Percentiles rank a stretch among this genome's conserved stretches.
Conservation (phyloP, 2,329 filamentous ascomycete species). For the Aspergillus nomiae region DNA sequence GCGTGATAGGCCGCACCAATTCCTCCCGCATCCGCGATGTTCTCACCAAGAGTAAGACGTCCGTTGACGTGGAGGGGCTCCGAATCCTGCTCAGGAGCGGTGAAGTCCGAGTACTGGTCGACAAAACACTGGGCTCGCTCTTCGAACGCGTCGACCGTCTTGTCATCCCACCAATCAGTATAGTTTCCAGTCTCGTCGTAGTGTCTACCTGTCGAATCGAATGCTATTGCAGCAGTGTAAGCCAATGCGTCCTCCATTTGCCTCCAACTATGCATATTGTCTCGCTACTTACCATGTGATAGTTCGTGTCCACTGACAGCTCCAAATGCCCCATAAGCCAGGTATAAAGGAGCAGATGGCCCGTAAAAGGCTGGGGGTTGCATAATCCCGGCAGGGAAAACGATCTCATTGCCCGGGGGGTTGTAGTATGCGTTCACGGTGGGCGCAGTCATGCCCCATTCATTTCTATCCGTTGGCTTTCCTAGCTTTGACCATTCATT, state of each 20-base stretch:
- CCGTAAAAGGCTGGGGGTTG: constrained; percentile 68
- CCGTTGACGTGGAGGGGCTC: constrained; percentile 65
- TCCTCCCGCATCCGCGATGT: constrained; percentile 71
- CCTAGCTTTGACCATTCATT: constrained; percentile 60
- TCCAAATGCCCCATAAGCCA: constrained; percentile 70
- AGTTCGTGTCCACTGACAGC: constrained; percentile 69
- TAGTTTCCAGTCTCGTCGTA: constrained; percentile 67
- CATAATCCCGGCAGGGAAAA: constrained; percentile 70
- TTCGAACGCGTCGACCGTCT: constrained; percentile 60
- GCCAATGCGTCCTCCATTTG: not conserved
- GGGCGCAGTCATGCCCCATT: constrained; percentile 63
- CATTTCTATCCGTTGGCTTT: constrained; percentile 61
- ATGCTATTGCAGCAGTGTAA: constrained; percentile 45
- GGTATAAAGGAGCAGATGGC: constrained; percentile 60
- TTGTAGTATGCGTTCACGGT: constrained; percentile 70
- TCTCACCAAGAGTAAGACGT: constrained; percentile 65
- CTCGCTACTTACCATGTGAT: constrained; percentile 53
- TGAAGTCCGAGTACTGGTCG: constrained; percentile 66
- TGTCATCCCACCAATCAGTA: constrained; percentile 67
- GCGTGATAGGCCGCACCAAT: constrained; percentile 64
- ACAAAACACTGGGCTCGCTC: constrained; percentile 66
- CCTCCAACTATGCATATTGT: not conserved
- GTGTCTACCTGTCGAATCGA: constrained; percentile 66
- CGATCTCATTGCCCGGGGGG: constrained; percentile 66
- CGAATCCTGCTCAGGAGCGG: constrained; percentile 58